Base-by-base conservation (phyloP, 106 monocot genomes). In the Dendrobium chrysotoxum region DNA sequence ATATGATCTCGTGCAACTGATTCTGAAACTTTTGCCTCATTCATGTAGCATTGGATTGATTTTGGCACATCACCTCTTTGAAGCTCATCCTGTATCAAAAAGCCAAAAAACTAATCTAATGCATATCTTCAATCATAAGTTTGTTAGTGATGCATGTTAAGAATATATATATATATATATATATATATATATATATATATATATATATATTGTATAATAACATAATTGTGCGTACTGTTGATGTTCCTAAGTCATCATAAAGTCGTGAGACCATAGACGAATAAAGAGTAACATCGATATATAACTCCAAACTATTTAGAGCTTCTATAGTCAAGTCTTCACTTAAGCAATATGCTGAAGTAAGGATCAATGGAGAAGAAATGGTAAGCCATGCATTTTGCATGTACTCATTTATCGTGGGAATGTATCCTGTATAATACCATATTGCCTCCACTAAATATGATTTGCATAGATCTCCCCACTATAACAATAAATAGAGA, bases 1-100 rank as follows among this genome's bases (percentile, higher is more conserved):
- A 83, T 30, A 28, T 78, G 54, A 9, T 57, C 78, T 7, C 76
- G 76, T 40, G 83, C 82, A 9, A 35, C 46, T 0, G 44, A 42
- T 31, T 85, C 85, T 44, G 78, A 82, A 23, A 82, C 82, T 12
- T 30, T 40, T 44, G 28, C 50, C 12, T 79, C 75, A 3, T 45
- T 74, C 86, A 86, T 86, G 21, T 75, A 64, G 54, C 82, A 86
- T n/a, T 86, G 82, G 38, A 86, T 83, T 18, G 86, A 79, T 76
- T 86, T 86, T 5, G 81, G 42, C 4, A 83, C 80, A 57, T 9
- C 44, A 9, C 44, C 7, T 9, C 44, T 44, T 44, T 44, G 44
- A 44, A 44, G 44, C 44, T 44, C 44, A 44, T 44, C 44, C 8
- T 44, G 1, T 9, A 44, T 44, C 6, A 44, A 44, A 44, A 44